Evolutionary conservation across 2,329 filamentous ascomycete genomes (phyloP), one percentile per base, ranked within the genome.

Genomic region (Ophiostoma pallidulum): DNA sequence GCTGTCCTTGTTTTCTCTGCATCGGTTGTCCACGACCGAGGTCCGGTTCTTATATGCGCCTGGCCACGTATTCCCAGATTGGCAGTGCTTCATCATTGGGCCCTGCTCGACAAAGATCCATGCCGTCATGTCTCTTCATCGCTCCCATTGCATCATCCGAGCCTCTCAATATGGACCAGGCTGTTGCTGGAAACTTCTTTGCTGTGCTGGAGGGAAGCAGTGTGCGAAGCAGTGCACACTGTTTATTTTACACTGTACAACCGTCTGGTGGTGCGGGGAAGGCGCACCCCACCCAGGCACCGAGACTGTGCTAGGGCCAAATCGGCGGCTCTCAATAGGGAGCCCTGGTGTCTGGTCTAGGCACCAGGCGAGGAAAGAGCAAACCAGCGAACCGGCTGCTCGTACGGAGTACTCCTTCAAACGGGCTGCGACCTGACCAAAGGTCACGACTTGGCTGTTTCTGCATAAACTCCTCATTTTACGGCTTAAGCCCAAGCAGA

Each of bases 401-500:
- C n/a, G n/a, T n/a, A n/a, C n/a, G n/a, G n/a, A n/a, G n/a, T n/a
- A n/a, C n/a, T n/a, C n/a, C n/a, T n/a, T n/a, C n/a, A n/a, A n/a
- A n/a, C n/a, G n/a, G n/a, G n/a, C n/a, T n/a, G n/a, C n/a, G n/a
- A n/a, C n/a, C n/a, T n/a, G n/a, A n/a, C n/a, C n/a, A n/a, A n/a
- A n/a, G n/a, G n/a, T n/a, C n/a, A n/a, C n/a, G n/a, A n/a, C n/a
- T n/a, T n/a, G n/a, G n/a, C n/a, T n/a, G n/a, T n/a, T n/a, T n/a
- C n/a, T 45, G 42, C 42, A 45, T 45, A 45, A 38, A 45, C 42
- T 26, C 33, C 33, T 45, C 42, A 45, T 45, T 45, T 45, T 22
- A 28, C n/a, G n/a, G n/a, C n/a, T n/a, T n/a, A n/a, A n/a, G 26
- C 26, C 7, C 26, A 7, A 29, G 26, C 26, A 29, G 12, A 29